Percentiles rank a stretch among this genome's conserved stretches.
Conservation (phyloP, 305 asterid genomes). For the Fraxinus sp. region DNA sequence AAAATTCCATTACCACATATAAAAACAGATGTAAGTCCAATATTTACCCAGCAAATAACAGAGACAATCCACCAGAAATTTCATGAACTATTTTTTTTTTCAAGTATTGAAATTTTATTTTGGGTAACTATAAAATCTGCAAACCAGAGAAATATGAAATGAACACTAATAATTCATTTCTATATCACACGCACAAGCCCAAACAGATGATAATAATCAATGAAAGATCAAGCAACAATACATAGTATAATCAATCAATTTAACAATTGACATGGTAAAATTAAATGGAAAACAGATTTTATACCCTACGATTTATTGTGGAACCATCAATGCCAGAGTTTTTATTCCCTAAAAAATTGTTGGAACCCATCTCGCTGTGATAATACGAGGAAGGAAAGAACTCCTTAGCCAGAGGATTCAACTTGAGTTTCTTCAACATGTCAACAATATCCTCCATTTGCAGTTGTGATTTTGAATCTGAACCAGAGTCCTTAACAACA, state of each 20-base stretch:
- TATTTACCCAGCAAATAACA: not conserved
- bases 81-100: not conserved
- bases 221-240: slow-evolving; percentile 15
- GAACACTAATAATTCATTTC: not conserved
- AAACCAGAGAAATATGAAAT: not conserved
- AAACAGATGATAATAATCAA: not conserved
- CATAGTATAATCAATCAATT: slow-evolving; percentile 21
- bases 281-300: slow-evolving; percentile 16
- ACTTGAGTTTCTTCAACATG: slow-evolving; percentile 66
- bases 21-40: not conserved
- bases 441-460: slow-evolving; percentile 69
- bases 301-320: slow-evolving; percentile 68
- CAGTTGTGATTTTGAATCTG: slow-evolving; percentile 56
- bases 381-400: slow-evolving; percentile 72
- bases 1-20: not conserved
- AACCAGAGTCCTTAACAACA: slow-evolving; percentile 50
- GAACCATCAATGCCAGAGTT: slow-evolving; percentile 51
- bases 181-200: not conserved
- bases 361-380: slow-evolving; percentile 54
- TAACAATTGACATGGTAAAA: slow-evolving; percentile 8
- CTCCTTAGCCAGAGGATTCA: slow-evolving; percentile 91
- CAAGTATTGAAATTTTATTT: not conserved
- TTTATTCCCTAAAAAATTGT: slow-evolving; percentile 46
- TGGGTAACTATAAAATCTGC: not conserved
- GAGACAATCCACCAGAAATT: slow-evolving; percentile 3